These are phyloP conservation scores for Penicillium sp. DNA, from an alignment of 2,329 filamentous ascomycete species.

Conservation along the genomic window DNA sequence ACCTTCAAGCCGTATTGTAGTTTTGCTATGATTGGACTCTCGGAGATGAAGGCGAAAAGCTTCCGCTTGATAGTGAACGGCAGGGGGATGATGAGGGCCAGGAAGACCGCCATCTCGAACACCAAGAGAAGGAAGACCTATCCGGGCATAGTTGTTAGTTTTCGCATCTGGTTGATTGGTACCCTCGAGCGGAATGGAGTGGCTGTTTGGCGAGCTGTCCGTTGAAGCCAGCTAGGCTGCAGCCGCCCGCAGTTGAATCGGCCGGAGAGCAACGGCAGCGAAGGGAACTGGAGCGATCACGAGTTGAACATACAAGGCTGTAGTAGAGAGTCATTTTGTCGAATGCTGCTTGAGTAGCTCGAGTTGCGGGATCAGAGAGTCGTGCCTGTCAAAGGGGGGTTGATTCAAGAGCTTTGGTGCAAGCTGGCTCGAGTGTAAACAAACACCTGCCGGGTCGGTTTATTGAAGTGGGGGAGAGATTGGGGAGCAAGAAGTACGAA, in stretches of 20 bases:
- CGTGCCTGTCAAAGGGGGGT: conserved; percentile 20
- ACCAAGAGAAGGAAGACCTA: conserved; percentile 54
- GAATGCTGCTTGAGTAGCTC: conserved; percentile 7
- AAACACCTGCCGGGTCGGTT: conserved; percentile 11
- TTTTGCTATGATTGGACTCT: conserved; percentile 82
- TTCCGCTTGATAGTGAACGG: conserved; percentile 83
- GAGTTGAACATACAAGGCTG: conserved; percentile 58
- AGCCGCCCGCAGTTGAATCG: conserved; percentile 13
- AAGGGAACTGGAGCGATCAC: not conserved
- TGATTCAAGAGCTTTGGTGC: conserved; percentile 14
- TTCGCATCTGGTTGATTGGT: not conserved
- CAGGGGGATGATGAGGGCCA: conserved; percentile 68
- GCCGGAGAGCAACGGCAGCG: not conserved
- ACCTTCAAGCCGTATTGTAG: conserved; percentile 95
- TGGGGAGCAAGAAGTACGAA: not conserved
- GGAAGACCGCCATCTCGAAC: conserved; percentile 53
- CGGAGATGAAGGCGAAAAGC: conserved; percentile 95
- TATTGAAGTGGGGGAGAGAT: not conserved
- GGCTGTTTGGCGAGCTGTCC: conserved; percentile 6
- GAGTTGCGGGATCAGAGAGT: conserved; percentile 8
- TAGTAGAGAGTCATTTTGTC: conserved; percentile 70
- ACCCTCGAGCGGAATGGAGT: not conserved
- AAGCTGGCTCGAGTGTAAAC: conserved; percentile 22
- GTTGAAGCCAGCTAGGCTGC: conserved; percentile 26
- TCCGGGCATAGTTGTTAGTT: conserved; percentile 12